Percentiles rank a stretch among this genome's conserved stretches.
Conservation (phyloP, 768 basidiomycete species). For the Pilatotrama ljubarskyi region DNA sequence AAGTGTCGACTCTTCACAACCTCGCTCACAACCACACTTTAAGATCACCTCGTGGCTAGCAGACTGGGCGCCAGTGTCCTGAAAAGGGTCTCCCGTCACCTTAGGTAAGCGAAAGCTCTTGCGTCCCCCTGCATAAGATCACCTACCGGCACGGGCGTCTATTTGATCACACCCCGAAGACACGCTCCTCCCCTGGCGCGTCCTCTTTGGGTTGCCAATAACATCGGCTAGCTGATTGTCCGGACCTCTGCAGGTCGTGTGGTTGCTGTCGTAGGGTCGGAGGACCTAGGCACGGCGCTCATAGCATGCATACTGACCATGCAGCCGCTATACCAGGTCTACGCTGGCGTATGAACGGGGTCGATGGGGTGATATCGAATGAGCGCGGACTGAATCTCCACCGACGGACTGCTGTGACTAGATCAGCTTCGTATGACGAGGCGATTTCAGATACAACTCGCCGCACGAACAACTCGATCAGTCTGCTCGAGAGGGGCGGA, state of each 20-base stretch:
- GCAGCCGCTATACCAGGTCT: no score
- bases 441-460: no score
- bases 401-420: no score
- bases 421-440: no score
- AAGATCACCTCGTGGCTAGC: neutral
- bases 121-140: conserved; percentile 4
- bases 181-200: neutral
- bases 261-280: no score
- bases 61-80: neutral
- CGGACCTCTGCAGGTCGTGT: neutral
- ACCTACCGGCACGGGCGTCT: neutral
- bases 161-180: neutral
- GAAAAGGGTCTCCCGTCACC: neutral
- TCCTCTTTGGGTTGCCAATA: conserved; percentile 6
- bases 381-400: no score
- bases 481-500: no score
- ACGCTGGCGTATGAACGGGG: no score
- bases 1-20: neutral
- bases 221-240: conserved; percentile 4
- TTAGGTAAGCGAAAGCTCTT: neutral
- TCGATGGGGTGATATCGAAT: no score
- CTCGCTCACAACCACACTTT: neutral
- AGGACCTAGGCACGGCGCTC: no score
- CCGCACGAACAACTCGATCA: no score
- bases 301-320: no score